phyloP scores from a whole-genome alignment of 164 flowering plant species.

The Buxus sempervirens region DNA sequence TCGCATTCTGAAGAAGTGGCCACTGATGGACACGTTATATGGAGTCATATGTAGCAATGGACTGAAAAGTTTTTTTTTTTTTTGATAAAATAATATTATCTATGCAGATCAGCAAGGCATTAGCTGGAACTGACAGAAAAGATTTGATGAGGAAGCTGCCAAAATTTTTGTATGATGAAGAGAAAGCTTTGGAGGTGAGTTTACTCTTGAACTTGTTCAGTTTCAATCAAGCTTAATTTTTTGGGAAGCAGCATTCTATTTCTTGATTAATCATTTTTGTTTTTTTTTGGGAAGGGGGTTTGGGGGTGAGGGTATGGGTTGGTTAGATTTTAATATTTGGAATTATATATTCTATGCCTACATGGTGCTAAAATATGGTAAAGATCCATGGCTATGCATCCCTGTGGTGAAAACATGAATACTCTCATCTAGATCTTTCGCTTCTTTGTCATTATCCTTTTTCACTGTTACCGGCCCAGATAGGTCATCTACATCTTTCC shows the following conservation, averaged over 20 bases:
- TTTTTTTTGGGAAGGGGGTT: too few species aligned
- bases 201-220: conserved; percentile 13
- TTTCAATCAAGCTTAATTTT: background rate
- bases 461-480: too few species aligned
- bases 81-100: background rate
- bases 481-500: too few species aligned
- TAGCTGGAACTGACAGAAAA: conserved; percentile 72
- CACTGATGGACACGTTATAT: background rate
- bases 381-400: too few species aligned
- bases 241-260: background rate
- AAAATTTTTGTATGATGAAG: conserved; percentile 89
- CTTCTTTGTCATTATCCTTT: too few species aligned
- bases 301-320: too few species aligned
- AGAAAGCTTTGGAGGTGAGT: conserved; percentile 90
- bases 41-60: background rate
- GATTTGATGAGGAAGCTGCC: conserved; percentile 90
- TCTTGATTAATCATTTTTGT: background rate
- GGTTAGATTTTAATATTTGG: background rate
- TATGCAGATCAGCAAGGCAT: conserved; percentile 75
- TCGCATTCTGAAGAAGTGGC: too few species aligned
- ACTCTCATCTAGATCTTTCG: too few species aligned
- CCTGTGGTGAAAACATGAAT: too few species aligned
- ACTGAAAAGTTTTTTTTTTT: background rate
- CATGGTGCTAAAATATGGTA: too few species aligned
- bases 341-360: background rate